Conservation (phyloP, 805 yeast species). For the Saccharomycopsis capsularis region DNA sequence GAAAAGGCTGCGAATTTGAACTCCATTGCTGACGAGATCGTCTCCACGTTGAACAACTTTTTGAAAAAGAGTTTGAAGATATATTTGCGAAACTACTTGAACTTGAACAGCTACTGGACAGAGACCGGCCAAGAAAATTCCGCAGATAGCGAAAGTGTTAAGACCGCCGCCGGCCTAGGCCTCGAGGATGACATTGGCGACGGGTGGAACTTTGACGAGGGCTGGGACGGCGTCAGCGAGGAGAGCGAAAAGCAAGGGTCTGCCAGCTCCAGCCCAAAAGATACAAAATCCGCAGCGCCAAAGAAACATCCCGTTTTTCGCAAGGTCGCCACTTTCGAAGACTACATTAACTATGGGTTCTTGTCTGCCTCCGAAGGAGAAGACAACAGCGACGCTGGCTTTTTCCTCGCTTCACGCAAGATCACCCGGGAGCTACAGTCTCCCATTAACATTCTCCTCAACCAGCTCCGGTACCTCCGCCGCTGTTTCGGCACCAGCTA, state of each 20-base stretch:
- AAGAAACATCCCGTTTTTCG: background rate
- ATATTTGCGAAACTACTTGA: slow-evolving; percentile 15
- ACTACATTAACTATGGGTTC: slow-evolving; percentile 13
- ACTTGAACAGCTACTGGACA: slow-evolving; percentile 13
- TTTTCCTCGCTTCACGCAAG: too few species aligned
- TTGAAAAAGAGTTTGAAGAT: slow-evolving; percentile 18
- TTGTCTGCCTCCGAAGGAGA: too few species aligned
- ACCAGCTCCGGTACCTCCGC: slow-evolving; percentile 12
- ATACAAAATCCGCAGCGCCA: background rate
- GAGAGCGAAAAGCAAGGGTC: background rate
- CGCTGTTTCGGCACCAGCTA: slow-evolving; percentile 15
- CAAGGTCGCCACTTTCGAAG: slow-evolving; percentile 7
- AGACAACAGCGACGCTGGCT: background rate
- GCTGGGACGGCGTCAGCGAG: background rate
- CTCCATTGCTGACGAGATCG: slow-evolving; percentile 4
- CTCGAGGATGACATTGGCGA: background rate
- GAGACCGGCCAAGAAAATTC: background rate
- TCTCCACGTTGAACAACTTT: slow-evolving; percentile 9
- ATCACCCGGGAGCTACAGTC: slow-evolving; percentile 10
- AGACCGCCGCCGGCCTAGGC: background rate
- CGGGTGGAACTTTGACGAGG: slow-evolving; percentile 11
- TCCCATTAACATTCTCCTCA: slow-evolving; percentile 13
- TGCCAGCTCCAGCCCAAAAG: background rate
- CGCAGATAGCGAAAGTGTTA: background rate
- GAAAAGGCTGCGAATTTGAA: slow-evolving; percentile 5